Conservation (phyloP, 768 basidiomycete genomes). For the Suillus brevipes region DNA sequence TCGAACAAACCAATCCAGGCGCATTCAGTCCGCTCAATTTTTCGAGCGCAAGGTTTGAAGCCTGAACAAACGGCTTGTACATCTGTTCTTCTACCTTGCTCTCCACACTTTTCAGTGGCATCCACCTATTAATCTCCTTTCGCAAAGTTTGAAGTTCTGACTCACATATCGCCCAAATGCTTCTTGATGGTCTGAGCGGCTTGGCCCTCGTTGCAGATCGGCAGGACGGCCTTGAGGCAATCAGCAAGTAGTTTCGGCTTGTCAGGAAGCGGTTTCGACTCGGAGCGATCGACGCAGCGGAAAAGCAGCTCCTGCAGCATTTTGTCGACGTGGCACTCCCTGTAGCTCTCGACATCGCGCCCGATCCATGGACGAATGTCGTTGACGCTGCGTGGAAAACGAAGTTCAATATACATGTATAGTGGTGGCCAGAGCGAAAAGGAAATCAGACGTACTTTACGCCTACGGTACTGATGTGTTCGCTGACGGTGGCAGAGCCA, state of each 20-base stretch:
- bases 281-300: neutral
- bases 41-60: neutral
- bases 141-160: neutral
- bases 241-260: neutral
- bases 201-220: neutral
- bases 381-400: neutral
- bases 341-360: neutral
- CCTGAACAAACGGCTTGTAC: neutral
- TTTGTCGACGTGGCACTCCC: neutral
- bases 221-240: constrained; percentile 4
- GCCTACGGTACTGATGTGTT: neutral
- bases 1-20: neutral
- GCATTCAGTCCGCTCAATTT: neutral
- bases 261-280: neutral
- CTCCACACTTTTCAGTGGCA: neutral
- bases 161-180: neutral
- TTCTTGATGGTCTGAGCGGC: neutral
- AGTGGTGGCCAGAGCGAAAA: no score
- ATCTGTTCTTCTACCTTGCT: neutral
- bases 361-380: neutral
- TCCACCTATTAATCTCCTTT: neutral
- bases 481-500: neutral
- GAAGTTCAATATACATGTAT: neutral
- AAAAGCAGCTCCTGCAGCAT: constrained; percentile 7
- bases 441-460: neutral